Evolutionary conservation across 495 filamentous ascomycete genomes (phyloP).

Genomic region (Aspergillus heteromorphus): DNA sequence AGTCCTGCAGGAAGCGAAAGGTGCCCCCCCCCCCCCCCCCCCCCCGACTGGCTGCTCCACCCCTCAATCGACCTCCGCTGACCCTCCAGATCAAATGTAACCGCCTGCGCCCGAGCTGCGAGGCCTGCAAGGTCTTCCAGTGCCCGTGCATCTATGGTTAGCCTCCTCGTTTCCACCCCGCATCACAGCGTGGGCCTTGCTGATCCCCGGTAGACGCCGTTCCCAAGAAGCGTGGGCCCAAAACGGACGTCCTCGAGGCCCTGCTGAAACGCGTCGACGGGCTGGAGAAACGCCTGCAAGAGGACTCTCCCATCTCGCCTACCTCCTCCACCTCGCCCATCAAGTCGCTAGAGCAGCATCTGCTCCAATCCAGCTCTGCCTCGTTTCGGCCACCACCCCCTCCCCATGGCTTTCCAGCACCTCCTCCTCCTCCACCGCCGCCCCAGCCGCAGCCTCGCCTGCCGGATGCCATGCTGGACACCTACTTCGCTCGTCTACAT

Average conservation of each 20-base stretch:
- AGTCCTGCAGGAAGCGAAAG: slow-evolving; percentile 85
- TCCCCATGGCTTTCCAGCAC: slow-evolving; percentile 10
- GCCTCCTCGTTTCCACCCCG: slow-evolving; percentile 22
- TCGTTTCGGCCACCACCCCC: neutral
- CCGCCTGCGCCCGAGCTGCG: slow-evolving; percentile 74
- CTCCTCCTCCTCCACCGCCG: slow-evolving; percentile 23
- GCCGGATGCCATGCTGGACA: slow-evolving; percentile 61
- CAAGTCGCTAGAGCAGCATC: slow-evolving; percentile 15
- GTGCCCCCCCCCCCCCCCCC: slow-evolving; percentile 30
- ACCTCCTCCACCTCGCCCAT: slow-evolving; percentile 31
- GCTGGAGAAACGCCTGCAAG: slow-evolving; percentile 71
- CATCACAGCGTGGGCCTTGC: neutral
- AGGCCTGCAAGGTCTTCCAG: slow-evolving; percentile 83
- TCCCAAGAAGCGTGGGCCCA: slow-evolving; percentile 82
- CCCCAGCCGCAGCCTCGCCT: slow-evolving; percentile 34
- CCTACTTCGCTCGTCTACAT: slow-evolving; percentile 71
- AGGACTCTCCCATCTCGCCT: slow-evolving; percentile 49
- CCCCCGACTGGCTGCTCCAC: too few relatives aligned
- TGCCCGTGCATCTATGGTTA: slow-evolving; percentile 83
- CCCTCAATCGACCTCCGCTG: slow-evolving; percentile 2
- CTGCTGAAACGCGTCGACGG: slow-evolving; percentile 79
- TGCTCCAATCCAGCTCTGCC: neutral
- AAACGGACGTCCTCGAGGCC: slow-evolving; percentile 82
- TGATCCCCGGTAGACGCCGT: slow-evolving; percentile 60
- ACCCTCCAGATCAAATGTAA: slow-evolving; percentile 76